Base-by-base conservation (phyloP, 352 stramenopile genomes). In the Pythium dissotocum region DNA sequence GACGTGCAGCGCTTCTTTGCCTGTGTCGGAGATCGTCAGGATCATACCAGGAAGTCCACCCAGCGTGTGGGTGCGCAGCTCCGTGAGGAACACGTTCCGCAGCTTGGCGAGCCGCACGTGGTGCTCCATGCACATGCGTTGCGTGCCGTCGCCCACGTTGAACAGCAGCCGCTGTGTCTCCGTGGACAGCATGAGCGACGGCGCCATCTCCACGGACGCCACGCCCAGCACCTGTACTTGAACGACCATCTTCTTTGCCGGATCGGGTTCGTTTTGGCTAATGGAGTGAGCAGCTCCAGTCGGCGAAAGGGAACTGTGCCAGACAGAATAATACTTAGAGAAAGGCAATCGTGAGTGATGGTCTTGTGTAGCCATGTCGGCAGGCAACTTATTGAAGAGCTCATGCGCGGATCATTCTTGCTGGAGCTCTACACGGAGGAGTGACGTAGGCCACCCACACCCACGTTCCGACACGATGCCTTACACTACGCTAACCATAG, bases 101-200 rank as follows among this genome's bases (percentile, higher is more conserved):
- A 96, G 66, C 71, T 96, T 97, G 6, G 75, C 82, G 14, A 97
- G 71, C 16, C 89, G 86, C 65, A 97, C 80, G 73, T 94, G 85
- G 76, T 97, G 91, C 78, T 97, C 91, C 87, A 96, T 97, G 75
- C 87, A 97, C 71, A 97, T 77, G 30, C 91, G 80, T 69, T 97
- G 91, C 8, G 78, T 95, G 64, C 91, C 91, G 70, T 97, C 91
- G 30, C 90, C 88, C 12, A 95, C 90, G 61, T 97, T 96, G 67
- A 97, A 97, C 24, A 97, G 65, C 67, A 96, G 94, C 1, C 64
- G 64, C 60, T 76, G 64, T 60, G 71, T 77, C 62, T 95, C 84
- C 2, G 83, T 93, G 26, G 84, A 74, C 2, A 95, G 71, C 52
- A 95, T 78, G 42, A 95, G 75, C 54, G 77, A 82, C 40, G 87